Evolutionary conservation across 371 early-diverging fungal species (phyloP).

Genomic region (Rhizomucor miehei): DNA sequence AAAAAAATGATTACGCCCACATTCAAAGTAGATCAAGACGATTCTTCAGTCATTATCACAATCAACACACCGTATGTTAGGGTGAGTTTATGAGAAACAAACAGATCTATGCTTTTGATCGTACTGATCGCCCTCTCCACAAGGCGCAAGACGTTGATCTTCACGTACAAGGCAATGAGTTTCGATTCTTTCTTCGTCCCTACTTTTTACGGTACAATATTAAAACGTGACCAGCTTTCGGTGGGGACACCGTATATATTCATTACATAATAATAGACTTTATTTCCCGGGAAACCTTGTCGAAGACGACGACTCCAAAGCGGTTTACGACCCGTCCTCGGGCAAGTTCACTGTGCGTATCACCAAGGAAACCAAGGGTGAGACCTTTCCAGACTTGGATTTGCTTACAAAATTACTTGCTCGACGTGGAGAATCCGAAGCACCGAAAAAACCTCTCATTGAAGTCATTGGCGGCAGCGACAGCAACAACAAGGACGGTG

Average conservation of each 20-base stretch:
- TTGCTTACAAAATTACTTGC: conserved; percentile 80
- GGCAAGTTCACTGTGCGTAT: conserved; percentile 77
- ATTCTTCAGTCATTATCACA: conserved; percentile 64
- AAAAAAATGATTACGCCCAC: conserved; percentile 86
- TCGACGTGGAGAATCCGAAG: conserved; percentile 49
- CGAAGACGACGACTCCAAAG: conserved; percentile 84
- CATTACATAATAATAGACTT: conserved; percentile 55
- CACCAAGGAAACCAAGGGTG: conserved; percentile 76
- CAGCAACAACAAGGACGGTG: conserved; percentile 11
- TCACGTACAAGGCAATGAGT: conserved; percentile 68
- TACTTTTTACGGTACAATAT: conserved; percentile 74
- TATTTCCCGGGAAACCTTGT: conserved; percentile 79
- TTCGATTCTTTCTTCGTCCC: conserved; percentile 77
- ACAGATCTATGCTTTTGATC: neutral
- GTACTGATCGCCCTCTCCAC: neutral
- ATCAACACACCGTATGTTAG: conserved; percentile 85
- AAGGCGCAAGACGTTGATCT: conserved; percentile 86
- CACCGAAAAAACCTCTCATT: conserved; percentile 54
- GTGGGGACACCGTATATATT: conserved; percentile 2
- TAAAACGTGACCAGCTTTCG: neutral
- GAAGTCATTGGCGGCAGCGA: conserved; percentile 62
- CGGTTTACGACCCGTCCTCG: conserved; percentile 75
- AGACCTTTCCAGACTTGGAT: conserved; percentile 85
- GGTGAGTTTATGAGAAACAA: conserved; percentile 36
- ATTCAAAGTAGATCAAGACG: conserved; percentile 81